A percentile compares a stretch with the other conserved stretches of the same genome.
Conservation (phyloP, 306 rosid genomes). For the Rosa rugosa region DNA sequence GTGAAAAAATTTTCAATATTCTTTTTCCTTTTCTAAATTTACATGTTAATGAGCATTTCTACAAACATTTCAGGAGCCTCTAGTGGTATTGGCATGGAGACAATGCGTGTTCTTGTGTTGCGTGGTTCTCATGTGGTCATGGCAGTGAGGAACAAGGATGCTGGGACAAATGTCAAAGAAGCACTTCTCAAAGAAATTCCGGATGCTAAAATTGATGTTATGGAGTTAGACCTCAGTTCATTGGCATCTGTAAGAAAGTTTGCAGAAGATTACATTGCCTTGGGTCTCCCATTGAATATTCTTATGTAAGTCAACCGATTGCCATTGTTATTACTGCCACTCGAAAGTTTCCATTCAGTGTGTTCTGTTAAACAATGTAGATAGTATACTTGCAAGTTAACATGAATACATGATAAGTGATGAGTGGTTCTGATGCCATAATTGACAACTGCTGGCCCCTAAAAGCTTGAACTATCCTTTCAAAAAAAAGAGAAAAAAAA, state of each 20-base stretch:
- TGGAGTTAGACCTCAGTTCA: constrained; percentile 76
- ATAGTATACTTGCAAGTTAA: neutral
- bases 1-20: neutral
- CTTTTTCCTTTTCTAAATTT: neutral
- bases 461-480: neutral
- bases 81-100: constrained; percentile 77
- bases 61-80: constrained; percentile 56
- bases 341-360: neutral
- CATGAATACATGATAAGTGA: neutral
- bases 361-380: neutral
- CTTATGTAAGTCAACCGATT: constrained; percentile 55
- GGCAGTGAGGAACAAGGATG: constrained; percentile 59
- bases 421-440: neutral
- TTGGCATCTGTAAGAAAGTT: constrained; percentile 59
- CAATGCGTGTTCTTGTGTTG: constrained; percentile 71
- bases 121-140: constrained; percentile 76
- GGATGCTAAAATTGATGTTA: constrained; percentile 54
- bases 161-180: constrained; percentile 50
- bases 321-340: neutral
- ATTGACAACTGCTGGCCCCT: neutral
- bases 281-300: constrained; percentile 70
- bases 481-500: no score
- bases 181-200: constrained; percentile 57
- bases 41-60: neutral
- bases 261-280: constrained; percentile 53